These are phyloP conservation scores for Dendrobium huoshanense DNA, from an alignment of 106 monocot species.

Conservation along the genomic window DNA sequence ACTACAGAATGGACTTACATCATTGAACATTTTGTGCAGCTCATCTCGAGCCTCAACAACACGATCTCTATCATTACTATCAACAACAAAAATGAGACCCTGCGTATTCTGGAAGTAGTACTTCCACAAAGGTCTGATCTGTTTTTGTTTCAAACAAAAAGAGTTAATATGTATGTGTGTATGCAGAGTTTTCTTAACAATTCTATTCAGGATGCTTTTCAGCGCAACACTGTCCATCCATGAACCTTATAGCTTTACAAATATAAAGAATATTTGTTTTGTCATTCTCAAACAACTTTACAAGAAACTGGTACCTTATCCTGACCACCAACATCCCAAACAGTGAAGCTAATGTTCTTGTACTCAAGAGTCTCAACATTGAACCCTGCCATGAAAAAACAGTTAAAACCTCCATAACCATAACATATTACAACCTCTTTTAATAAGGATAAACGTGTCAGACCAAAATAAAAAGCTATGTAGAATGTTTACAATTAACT, in stretches of 20 bases:
- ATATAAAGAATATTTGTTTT: background rate
- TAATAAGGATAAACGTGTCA: too few relatives aligned
- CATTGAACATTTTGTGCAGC: slow-evolving; percentile 22
- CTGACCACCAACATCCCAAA: slow-evolving; percentile 30
- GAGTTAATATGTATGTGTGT: background rate
- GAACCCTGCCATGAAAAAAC: slow-evolving; percentile 5
- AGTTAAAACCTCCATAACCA: background rate
- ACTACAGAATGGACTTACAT: slow-evolving; percentile 7
- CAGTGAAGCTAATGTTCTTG: slow-evolving; percentile 28
- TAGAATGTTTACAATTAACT: too few relatives aligned
- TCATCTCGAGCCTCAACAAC: slow-evolving; percentile 27
- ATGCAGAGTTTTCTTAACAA: background rate
- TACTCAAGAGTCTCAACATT: slow-evolving; percentile 27
- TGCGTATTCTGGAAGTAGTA: slow-evolving; percentile 27
- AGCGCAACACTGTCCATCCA: background rate
- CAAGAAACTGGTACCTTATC: slow-evolving; percentile 15
- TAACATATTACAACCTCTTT: too few relatives aligned
- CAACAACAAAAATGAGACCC: slow-evolving; percentile 27
- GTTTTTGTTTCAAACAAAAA: background rate
- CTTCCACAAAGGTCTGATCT: slow-evolving; percentile 26
- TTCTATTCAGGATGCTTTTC: background rate
- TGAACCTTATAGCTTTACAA: background rate
- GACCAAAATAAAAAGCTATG: too few relatives aligned
- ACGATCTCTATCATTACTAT: slow-evolving; percentile 29
- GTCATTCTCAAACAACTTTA: background rate